Percentiles rank a stretch among this genome's conserved stretches.
Evolutionary conservation across 2,329 filamentous ascomycete species (phyloP).

Genomic region (Leptographium flavum): DNA sequence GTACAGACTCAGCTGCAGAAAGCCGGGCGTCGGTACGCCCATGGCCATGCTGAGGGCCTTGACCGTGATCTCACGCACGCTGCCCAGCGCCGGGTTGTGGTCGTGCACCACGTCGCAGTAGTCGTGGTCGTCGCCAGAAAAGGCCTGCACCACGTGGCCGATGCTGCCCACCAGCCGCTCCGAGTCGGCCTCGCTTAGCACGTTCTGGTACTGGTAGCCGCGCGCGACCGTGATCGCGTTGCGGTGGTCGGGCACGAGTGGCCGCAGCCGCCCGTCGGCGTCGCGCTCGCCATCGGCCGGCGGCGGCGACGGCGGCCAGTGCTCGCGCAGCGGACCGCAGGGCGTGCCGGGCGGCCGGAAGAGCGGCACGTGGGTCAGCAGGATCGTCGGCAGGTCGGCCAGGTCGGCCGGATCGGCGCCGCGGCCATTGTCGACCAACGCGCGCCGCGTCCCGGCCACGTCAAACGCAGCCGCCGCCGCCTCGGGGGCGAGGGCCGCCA

Average conservation of each 20-base stretch:
- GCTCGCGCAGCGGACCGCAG: slow-evolving; percentile 77
- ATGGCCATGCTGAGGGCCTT: slow-evolving; percentile 95
- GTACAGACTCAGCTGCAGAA: slow-evolving; percentile 79
- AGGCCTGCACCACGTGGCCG: slow-evolving; percentile 72
- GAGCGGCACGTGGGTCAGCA: slow-evolving; percentile 83
- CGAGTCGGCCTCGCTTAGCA: slow-evolving; percentile 65
- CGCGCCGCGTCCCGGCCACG: background rate
- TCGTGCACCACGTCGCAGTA: slow-evolving; percentile 85
- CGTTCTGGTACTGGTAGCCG: slow-evolving; percentile 96
- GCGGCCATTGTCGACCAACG: slow-evolving; percentile 18
- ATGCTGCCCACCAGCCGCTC: slow-evolving; percentile 60
- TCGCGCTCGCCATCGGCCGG: slow-evolving; percentile 38
- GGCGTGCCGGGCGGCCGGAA: slow-evolving; percentile 71
- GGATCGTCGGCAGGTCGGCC: slow-evolving; percentile 66
- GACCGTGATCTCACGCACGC: slow-evolving; percentile 74
- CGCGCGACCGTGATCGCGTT: slow-evolving; percentile 65
- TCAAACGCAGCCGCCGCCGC: slow-evolving; percentile 29
- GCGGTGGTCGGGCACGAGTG: slow-evolving; percentile 47
- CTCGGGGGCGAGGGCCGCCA: no score
- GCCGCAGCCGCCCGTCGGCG: slow-evolving; percentile 14
- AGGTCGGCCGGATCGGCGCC: slow-evolving; percentile 28
- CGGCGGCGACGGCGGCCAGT: slow-evolving; percentile 56
- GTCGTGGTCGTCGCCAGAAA: slow-evolving; percentile 95
- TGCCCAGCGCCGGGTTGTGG: slow-evolving; percentile 39
- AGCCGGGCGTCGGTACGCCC: slow-evolving; percentile 79